These are phyloP conservation scores for Wickerhamomyces silvicola DNA, from an alignment of 805 yeast genomes.

Conservation along the genomic window DNA sequence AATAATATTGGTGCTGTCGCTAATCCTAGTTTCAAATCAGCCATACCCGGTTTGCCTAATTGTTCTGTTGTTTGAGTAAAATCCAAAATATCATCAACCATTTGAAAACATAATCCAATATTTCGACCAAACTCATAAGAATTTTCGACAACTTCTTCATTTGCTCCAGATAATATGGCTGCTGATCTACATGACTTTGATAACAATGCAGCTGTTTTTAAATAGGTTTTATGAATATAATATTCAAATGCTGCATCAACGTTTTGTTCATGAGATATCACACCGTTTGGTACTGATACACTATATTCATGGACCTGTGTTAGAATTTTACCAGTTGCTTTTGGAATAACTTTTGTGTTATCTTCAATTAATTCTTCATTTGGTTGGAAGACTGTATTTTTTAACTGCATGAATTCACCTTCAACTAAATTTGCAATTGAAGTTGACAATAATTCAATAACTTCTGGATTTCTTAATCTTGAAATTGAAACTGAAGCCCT, in stretches of 20 bases:
- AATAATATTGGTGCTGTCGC: slow-evolving; percentile 95
- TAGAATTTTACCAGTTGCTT: slow-evolving; percentile 58
- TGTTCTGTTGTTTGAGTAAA: slow-evolving; percentile 82
- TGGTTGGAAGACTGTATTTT: slow-evolving; percentile 74
- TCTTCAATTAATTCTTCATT: slow-evolving; percentile 41
- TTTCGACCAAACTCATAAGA: slow-evolving; percentile 91
- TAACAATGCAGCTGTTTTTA: slow-evolving; percentile 91
- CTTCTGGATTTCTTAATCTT: slow-evolving; percentile 92
- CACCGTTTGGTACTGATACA: slow-evolving; percentile 21
- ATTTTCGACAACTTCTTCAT: slow-evolving; percentile 67
- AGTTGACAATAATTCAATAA: slow-evolving; percentile 89
- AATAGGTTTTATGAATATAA: slow-evolving; percentile 89
- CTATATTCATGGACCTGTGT: slow-evolving; percentile 34
- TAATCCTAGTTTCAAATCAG: slow-evolving; percentile 86
- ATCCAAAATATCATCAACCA: slow-evolving; percentile 94
- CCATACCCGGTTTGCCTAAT: slow-evolving; percentile 93
- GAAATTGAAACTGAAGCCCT: slow-evolving; percentile 96
- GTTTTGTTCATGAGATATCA: slow-evolving; percentile 51
- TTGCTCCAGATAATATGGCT: slow-evolving; percentile 85
- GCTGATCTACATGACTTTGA: slow-evolving; percentile 91
- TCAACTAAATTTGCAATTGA: slow-evolving; percentile 96
- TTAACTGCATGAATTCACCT: slow-evolving; percentile 98
- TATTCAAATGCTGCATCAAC: slow-evolving; percentile 92
- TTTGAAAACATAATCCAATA: slow-evolving; percentile 90
- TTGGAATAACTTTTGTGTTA: slow-evolving; percentile 39